Evolutionary conservation across 306 rosid species (phyloP).

Genomic region (Rosa rugosa): DNA sequence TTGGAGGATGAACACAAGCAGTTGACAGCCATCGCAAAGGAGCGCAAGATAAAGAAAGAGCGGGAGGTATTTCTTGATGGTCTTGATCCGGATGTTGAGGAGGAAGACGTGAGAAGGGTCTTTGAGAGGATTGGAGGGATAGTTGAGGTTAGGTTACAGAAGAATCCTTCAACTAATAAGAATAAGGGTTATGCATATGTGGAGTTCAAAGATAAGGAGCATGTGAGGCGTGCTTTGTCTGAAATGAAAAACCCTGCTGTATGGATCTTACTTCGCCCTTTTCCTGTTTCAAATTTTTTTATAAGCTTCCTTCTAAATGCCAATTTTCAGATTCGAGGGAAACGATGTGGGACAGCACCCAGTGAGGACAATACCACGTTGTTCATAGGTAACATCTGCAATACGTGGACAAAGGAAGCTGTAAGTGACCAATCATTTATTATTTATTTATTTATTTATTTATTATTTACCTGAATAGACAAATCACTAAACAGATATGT

Average conservation of each 20-base stretch:
- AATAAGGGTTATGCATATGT: slow-evolving; percentile 82
- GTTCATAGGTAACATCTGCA: slow-evolving; percentile 85
- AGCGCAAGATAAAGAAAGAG: slow-evolving; percentile 59
- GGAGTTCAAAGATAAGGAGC: slow-evolving; percentile 68
- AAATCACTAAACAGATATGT: not conserved
- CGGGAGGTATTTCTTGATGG: slow-evolving; percentile 81
- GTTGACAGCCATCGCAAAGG: slow-evolving; percentile 53
- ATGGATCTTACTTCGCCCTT: slow-evolving; percentile 33
- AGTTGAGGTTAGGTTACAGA: slow-evolving; percentile 75
- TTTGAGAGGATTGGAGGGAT: slow-evolving; percentile 78
- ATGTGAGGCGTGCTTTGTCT: slow-evolving; percentile 61
- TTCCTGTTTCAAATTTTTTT: slow-evolving; percentile 1
- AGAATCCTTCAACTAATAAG: slow-evolving; percentile 54
- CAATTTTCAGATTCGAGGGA: slow-evolving; percentile 62
- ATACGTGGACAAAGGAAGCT: slow-evolving; percentile 80
- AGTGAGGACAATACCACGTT: slow-evolving; percentile 69
- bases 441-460: not conserved
- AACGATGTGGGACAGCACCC: slow-evolving; percentile 76
- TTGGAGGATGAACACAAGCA: slow-evolving; percentile 50
- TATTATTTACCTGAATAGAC: not conserved
- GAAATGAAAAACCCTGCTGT: slow-evolving; percentile 87
- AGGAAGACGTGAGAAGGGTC: slow-evolving; percentile 71
- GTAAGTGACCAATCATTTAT: slow-evolving; percentile 36
- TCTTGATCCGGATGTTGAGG: slow-evolving; percentile 67
- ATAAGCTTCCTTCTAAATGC: slow-evolving; percentile 21